Percentiles rank a stretch among this genome's conserved stretches.
phyloP scores from a whole-genome alignment of 768 basidiomycete species.

The Tulasnella calospora region DNA sequence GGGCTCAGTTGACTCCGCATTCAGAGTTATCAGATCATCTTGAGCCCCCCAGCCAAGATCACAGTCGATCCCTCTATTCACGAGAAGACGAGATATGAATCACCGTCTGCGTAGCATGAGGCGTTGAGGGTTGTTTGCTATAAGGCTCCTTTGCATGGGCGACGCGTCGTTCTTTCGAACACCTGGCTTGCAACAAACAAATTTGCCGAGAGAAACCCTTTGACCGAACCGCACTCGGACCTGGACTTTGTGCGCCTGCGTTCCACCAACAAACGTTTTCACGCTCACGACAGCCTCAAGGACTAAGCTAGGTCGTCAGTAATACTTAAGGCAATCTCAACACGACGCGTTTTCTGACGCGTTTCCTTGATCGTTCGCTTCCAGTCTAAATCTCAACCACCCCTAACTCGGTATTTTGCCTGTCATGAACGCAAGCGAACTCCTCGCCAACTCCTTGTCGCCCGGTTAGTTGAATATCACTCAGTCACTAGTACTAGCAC shows the following conservation, averaged over 20 bases:
- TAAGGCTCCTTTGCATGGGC: neutral
- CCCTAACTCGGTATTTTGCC: neutral
- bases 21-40: neutral
- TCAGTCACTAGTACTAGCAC: constrained; percentile 26
- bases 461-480: constrained; percentile 56
- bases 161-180: constrained; percentile 7
- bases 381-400: constrained; percentile 20
- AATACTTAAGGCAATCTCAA: neutral
- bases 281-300: constrained; percentile 2
- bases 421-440: constrained; percentile 84
- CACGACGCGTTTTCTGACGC: constrained; percentile 12
- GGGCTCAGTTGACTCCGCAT: neutral
- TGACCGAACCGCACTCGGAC: constrained; percentile 13
- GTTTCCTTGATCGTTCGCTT: neutral
- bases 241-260: constrained; percentile 1
- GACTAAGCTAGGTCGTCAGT: constrained; percentile 9
- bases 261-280: neutral
- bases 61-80: neutral
- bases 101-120: neutral
- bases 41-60: neutral
- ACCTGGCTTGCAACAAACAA: neutral
- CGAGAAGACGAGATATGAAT: neutral
- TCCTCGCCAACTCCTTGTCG: constrained; percentile 89
- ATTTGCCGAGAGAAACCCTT: constrained; percentile 7
- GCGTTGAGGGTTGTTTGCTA: neutral